Evolutionary conservation across 306 rosid species (phyloP).

Genomic region (Aeschynomene evenia): DNA sequence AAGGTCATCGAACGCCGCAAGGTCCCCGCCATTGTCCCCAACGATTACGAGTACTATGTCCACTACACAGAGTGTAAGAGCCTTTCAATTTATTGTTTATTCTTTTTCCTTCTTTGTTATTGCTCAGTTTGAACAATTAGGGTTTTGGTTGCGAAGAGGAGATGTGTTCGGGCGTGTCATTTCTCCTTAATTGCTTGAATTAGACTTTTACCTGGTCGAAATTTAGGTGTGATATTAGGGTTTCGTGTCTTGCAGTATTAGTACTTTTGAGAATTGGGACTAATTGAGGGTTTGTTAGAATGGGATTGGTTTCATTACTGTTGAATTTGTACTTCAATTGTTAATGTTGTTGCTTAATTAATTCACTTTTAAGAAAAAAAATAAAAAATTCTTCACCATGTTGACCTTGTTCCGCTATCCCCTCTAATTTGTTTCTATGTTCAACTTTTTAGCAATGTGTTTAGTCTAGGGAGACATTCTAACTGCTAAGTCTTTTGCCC

Average conservation of each 20-base stretch:
- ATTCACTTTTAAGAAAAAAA: too few species aligned
- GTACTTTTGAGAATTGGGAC: neutral
- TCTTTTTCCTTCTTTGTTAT: neutral
- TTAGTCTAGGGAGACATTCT: neutral
- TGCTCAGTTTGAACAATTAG: conserved; percentile 18
- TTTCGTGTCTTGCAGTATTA: neutral
- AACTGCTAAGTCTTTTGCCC: neutral
- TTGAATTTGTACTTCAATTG: neutral
- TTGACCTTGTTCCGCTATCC: neutral
- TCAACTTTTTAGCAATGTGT: neutral
- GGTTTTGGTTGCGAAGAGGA: conserved; percentile 36
- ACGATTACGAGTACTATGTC: conserved; percentile 93
- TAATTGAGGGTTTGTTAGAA: neutral
- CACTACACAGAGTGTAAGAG: conserved; percentile 95
- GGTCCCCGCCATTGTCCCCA: conserved; percentile 36
- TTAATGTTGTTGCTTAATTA: too few species aligned
- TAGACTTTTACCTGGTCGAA: neutral
- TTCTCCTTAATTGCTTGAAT: neutral
- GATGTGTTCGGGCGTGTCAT: neutral
- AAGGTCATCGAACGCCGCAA: conserved; percentile 93
- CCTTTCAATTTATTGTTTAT: neutral
- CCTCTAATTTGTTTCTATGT: neutral
- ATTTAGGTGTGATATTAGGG: neutral
- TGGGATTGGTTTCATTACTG: neutral
- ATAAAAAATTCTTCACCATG: neutral